phyloP scores from a whole-genome alignment of 805 yeast genomes.

The Candida pini region DNA sequence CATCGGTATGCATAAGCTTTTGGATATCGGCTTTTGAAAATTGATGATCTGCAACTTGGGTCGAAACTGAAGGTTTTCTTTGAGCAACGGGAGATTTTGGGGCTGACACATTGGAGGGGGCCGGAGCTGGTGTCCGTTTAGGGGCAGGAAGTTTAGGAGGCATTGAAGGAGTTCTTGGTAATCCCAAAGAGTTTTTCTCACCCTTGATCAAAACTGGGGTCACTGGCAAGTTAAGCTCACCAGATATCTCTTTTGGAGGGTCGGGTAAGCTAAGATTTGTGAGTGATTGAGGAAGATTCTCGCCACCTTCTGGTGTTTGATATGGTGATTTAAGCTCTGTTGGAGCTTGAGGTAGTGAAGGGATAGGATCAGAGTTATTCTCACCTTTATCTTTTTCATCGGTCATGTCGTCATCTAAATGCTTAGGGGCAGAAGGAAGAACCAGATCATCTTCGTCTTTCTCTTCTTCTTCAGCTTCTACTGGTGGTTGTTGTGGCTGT shows the following conservation, averaged over 20 bases:
- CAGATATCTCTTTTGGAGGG: conserved; percentile 16
- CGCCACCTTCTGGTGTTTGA: background rate
- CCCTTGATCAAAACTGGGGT: conserved; percentile 28
- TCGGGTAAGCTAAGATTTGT: conserved; percentile 7
- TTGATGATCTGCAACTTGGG: conserved; percentile 4
- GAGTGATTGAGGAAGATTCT: background rate
- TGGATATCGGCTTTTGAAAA: conserved; percentile 34
- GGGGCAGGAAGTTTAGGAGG: conserved; percentile 7
- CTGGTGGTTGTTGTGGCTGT: too few relatives aligned
- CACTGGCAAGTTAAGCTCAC: conserved; percentile 22
- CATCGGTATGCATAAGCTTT: conserved; percentile 50
- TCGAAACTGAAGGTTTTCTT: conserved; percentile 2
- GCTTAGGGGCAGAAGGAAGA: conserved; percentile 10
- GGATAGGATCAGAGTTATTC: conserved; percentile 4
- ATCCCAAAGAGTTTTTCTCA: conserved; percentile 23
- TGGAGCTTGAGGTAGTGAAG: conserved; percentile 11
- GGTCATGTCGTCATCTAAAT: conserved; percentile 1
- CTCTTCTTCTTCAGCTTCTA: background rate
- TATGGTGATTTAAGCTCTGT: conserved; percentile 7
- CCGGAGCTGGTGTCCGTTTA: background rate
- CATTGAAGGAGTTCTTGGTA: conserved; percentile 23
- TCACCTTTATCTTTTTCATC: background rate
- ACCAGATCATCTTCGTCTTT: conserved; percentile 1
- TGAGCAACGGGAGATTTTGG: conserved; percentile 4
- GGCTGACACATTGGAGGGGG: conserved; percentile 2